Percentiles rank a stretch among this genome's conserved stretches.
These are phyloP conservation scores for Lizanozyma gosingica DNA, from an alignment of 1,139 yeast genomes.

Conservation along the genomic window DNA sequence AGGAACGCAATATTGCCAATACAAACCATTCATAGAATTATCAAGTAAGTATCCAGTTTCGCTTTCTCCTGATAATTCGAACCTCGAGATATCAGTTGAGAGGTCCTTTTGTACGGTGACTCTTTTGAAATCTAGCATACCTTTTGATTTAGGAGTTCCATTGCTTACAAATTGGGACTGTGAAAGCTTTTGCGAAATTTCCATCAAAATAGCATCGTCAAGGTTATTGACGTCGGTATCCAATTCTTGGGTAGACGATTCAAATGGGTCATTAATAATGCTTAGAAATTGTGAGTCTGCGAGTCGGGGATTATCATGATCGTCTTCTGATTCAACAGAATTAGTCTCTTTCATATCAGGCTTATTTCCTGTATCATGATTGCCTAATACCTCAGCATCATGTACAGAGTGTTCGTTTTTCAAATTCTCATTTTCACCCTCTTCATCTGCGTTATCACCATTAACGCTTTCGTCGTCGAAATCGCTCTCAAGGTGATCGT, in stretches of 20 bases:
- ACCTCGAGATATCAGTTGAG: too few species aligned
- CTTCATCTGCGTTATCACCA: conserved; percentile 6
- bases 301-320: too few species aligned
- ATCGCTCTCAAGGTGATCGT: neutral
- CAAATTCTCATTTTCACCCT: conserved; percentile 6
- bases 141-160: neutral
- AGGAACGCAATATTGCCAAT: neutral
- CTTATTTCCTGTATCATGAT: conserved; percentile 1
- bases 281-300: neutral
- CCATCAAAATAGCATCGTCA: neutral
- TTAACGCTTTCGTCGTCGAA: conserved; percentile 3
- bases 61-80: neutral
- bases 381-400: conserved; percentile 6
- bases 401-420: conserved; percentile 10
- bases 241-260: neutral
- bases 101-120: neutral
- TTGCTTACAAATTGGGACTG: neutral
- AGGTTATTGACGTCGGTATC: neutral
- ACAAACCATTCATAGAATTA: neutral
- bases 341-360: neutral
- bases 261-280: neutral
- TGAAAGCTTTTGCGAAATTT: neutral
- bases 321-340: conserved; percentile 7
- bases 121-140: neutral
- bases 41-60: neutral